Evolutionary conservation across 2,329 filamentous ascomycete genomes (phyloP).

Genomic region (Monosporascus sp.): DNA sequence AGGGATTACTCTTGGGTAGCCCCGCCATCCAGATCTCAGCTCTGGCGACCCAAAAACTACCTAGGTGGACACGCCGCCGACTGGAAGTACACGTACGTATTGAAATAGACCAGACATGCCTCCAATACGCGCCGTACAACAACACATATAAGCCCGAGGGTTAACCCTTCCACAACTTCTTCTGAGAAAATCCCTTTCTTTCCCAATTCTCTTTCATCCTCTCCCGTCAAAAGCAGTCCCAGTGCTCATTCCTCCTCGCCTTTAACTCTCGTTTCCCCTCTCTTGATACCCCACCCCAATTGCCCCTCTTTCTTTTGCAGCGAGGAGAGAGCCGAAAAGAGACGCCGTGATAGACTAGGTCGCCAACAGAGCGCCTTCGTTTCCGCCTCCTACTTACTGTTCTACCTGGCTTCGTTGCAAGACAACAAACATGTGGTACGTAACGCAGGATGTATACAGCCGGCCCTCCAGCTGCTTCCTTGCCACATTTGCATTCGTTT

Average conservation of each 20-base stretch:
- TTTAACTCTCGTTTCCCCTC: too few species aligned
- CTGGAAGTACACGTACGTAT: not conserved
- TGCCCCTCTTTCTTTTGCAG: not conserved
- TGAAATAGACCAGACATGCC: not conserved
- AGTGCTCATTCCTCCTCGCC: not conserved
- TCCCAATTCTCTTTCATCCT: not conserved
- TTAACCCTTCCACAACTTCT: not conserved
- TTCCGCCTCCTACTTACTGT: not conserved
- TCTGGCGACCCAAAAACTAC: not conserved
- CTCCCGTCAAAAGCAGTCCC: not conserved
- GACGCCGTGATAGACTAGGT: not conserved
- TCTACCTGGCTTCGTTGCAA: not conserved
- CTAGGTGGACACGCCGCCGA: not conserved
- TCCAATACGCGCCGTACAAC: not conserved
- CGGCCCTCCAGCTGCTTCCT: not conserved
- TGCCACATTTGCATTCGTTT: not conserved
- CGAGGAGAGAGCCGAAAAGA: not conserved
- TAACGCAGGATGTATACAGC: constrained; percentile 12
- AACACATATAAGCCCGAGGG: not conserved
- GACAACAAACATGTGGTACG: constrained; percentile 28
- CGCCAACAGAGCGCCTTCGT: not conserved
- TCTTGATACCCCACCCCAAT: not conserved
- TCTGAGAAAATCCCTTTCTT: not conserved
- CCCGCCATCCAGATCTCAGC: not conserved
- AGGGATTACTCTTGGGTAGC: not conserved